A percentile compares a stretch with the other conserved stretches of the same genome.
Conservation (phyloP, 768 basidiomycete genomes). For the Fistulinella prunicolor region DNA sequence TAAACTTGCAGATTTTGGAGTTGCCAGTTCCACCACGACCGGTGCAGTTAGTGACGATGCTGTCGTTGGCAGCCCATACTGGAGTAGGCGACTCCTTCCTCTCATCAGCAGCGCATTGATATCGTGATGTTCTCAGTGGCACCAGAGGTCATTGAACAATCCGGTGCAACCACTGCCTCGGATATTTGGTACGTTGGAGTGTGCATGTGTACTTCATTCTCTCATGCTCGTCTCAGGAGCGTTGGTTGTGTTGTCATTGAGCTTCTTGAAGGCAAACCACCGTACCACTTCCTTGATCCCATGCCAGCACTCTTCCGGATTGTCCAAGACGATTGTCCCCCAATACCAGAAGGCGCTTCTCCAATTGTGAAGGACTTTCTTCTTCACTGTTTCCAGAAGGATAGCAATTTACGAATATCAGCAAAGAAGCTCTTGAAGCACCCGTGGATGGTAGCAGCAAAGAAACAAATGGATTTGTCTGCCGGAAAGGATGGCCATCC, state of each 20-base stretch:
- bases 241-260: slow-evolving; percentile 99
- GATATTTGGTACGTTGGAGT: slow-evolving; percentile 78
- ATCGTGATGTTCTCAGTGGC: slow-evolving; percentile 61
- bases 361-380: slow-evolving; percentile 96
- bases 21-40: slow-evolving; percentile 76
- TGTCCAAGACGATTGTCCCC: slow-evolving; percentile 96
- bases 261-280: slow-evolving; percentile 83
- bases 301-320: slow-evolving; percentile 99
- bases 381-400: slow-evolving; percentile 98
- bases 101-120: slow-evolving; percentile 5
- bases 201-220: neutral
- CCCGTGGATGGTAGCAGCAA: slow-evolving; percentile 92
- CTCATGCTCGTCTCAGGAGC: slow-evolving; percentile 43
- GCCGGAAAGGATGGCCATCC: slow-evolving; percentile 26
- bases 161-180: slow-evolving; percentile 93
- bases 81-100: slow-evolving; percentile 62
- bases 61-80: slow-evolving; percentile 97
- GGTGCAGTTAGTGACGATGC: slow-evolving; percentile 80
- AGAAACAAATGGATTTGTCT: slow-evolving; percentile 60
- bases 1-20: slow-evolving; percentile 99
- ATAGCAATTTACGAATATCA: slow-evolving; percentile 88
- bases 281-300: slow-evolving; percentile 92
- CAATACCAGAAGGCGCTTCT: slow-evolving; percentile 92
- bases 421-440: slow-evolving; percentile 91
- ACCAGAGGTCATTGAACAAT: slow-evolving; percentile 98